Evolutionary conservation across 805 yeast species (phyloP), one percentile per base, ranked within the genome.

Genomic region (Tetrapisispora fleetii): DNA sequence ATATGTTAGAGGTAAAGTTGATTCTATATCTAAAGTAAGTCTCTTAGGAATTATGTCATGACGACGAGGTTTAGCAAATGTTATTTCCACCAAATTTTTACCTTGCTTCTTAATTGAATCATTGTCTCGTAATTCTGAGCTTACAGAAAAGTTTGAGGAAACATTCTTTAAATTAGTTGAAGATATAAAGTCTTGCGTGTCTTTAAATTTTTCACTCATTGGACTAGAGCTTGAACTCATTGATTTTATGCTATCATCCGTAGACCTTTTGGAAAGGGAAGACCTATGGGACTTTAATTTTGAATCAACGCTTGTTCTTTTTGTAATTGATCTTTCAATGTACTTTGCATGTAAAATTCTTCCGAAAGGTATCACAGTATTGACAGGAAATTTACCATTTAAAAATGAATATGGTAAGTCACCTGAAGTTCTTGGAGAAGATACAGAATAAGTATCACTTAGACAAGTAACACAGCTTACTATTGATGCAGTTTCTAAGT

Each of bases 391-490:
- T 42, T 60, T 61, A 2, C 65, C 63, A 41, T 58, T 56, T 24
- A 63, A 54, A 3, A 61, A 60, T 3, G 62, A 54, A 47, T 60
- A 52, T 14, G 40, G 54, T n/a, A 49, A 11, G 40, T 44, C 45
- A 8, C 27, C 41, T 7, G 43, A 40, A n/a, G 41, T 40, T 28
- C 35, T 37, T 2, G 40, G 40, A 13, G 46, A 41, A 2, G 46
- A 17, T n/a, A 19, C 32, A 8, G 48, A 48, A 28, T 47, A 50
- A 17, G 37, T 48, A 43, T 60, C 62, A 52, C 66, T 62, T 40
- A 66, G 43, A 40, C 69, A 66, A 4, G 69, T 65, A n/a, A 65
- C 67, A 47, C 69, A 65, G 39, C 69, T 65, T 37, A 65, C 57
- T 13, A 62, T 48, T 6, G 70, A 66, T 0, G 66, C 57, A 8